These are phyloP conservation scores for Sphaerostilbella broomeana DNA, from an alignment of 2,329 filamentous ascomycete species.

Conservation along the genomic window DNA sequence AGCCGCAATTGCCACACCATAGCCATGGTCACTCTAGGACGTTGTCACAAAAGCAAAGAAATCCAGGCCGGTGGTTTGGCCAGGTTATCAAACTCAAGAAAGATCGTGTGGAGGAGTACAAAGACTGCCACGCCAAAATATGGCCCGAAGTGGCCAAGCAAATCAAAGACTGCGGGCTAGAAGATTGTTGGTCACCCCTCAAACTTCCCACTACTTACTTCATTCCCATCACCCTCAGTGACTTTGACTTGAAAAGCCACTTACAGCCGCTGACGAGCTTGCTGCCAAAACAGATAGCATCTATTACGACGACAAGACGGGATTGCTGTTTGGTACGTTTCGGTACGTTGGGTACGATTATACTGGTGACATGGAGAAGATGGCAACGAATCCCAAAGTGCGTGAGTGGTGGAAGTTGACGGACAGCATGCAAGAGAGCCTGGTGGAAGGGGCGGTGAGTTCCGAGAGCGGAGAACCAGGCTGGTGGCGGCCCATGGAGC, in stretches of 20 bases:
- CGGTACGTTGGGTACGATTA: constrained; percentile 73
- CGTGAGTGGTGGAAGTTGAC: constrained; percentile 78
- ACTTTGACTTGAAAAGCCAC: too few relatives aligned
- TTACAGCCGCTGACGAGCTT: too few relatives aligned
- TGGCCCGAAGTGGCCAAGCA: constrained; percentile 74
- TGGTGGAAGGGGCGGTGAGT: constrained; percentile 53
- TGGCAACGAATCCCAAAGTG: constrained; percentile 66
- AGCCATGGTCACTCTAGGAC: constrained; percentile 1
- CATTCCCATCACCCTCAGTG: too few relatives aligned
- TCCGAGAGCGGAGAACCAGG: constrained; percentile 53
- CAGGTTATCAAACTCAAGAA: constrained; percentile 69
- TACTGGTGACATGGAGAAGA: constrained; percentile 67
- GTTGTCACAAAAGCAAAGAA: constrained; percentile 22
- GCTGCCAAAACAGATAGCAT: constrained; percentile 71
- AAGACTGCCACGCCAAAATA: constrained; percentile 63
- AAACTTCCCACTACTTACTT: background rate
- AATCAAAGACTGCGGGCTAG: constrained; percentile 68
- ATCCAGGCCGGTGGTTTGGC: constrained; percentile 52
- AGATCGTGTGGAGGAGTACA: constrained; percentile 61
- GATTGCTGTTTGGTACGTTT: constrained; percentile 67
- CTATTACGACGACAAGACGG: constrained; percentile 56
- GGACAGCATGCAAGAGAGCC: constrained; percentile 63
- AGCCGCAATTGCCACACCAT: constrained; percentile 9
- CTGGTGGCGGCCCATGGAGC: constrained; percentile 65
- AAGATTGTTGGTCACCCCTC: constrained; percentile 52